These are phyloP conservation scores for Bipolaris cookei DNA, from an alignment of 2,329 filamentous ascomycete species.

Conservation along the genomic window DNA sequence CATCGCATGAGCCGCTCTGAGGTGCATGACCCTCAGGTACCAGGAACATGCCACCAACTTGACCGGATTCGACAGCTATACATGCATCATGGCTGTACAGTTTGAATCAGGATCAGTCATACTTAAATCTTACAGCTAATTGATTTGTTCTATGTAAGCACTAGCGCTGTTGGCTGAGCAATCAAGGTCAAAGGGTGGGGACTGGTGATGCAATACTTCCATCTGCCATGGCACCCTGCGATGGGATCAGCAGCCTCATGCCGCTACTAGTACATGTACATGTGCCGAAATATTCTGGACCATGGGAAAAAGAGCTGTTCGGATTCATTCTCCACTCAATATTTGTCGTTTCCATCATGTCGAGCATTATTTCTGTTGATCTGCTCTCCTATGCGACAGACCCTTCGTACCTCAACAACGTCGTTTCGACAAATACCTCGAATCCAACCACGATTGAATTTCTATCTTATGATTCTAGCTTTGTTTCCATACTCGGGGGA, in stretches of 20 bases:
- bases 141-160: background rate
- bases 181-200: background rate
- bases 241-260: background rate
- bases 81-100: too few relatives aligned
- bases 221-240: background rate
- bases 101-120: too few relatives aligned
- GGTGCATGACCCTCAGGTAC: too few relatives aligned
- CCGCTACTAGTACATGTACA: background rate
- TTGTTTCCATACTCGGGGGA: too few relatives aligned
- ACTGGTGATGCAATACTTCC: background rate
- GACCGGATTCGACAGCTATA: too few relatives aligned
- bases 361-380: background rate
- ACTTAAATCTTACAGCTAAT: too few relatives aligned
- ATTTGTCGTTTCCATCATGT: constrained; percentile 31
- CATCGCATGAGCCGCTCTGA: too few relatives aligned
- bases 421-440: too few relatives aligned
- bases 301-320: background rate
- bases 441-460: too few relatives aligned
- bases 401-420: constrained; percentile 8
- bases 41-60: too few relatives aligned
- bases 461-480: too few relatives aligned
- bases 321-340: constrained; percentile 24
- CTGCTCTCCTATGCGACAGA: constrained; percentile 43
- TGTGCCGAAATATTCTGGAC: background rate
- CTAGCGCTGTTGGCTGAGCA: background rate